Base-by-base conservation (phyloP, 148 eudicot genomes). In the Arctostaphylos glauca region DNA sequence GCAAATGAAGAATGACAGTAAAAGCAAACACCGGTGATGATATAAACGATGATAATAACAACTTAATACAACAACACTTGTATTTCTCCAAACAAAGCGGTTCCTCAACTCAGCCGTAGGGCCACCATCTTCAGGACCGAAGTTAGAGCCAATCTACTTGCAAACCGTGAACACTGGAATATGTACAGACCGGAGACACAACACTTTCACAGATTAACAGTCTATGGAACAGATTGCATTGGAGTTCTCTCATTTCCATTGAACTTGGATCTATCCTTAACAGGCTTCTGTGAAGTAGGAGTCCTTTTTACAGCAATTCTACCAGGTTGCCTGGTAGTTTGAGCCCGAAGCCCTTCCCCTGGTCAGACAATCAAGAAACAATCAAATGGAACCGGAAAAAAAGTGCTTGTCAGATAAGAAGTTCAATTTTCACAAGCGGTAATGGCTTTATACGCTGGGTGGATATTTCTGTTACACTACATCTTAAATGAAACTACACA, bases 271-370 rank as follows among this genome's bases (percentile, higher is more conserved):
- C 89, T 92, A 77, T 84, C 89, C 86, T 85, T 89, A 49, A 60
- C 78, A 19, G 88, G 80, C 86, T 84, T 89, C 84, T 85, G 91
- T 49, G 85, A 25, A 59, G 46, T 80, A 52, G 88, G 53, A 6
- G 89, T 87, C 81, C 84, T 89, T 86, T 89, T 92, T 43, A 82
- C 84, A 77, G 89, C 67, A 81, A 88, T 80, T 85, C 73, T 91
- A 50, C 84, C 85, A 43, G 85, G 84, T 84, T 85, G 87, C 86
- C 77, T 89, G 75, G 81, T 68, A 76, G 85, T 84, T 88, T 89
- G 92, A 76, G 89, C 79, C 48, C 81, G 90, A 81, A 79, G 90
- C 87, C 87, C 86, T 85, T 59, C 87, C 79, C 92, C 94, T 92
- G 92, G 21, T 81, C 53, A 80, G 84, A 74, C 62, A 72, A 81